Percentiles rank a stretch among this genome's conserved stretches.
phyloP scores from a whole-genome alignment of 257 asterid species.

The Capsicum rhomboideum region DNA sequence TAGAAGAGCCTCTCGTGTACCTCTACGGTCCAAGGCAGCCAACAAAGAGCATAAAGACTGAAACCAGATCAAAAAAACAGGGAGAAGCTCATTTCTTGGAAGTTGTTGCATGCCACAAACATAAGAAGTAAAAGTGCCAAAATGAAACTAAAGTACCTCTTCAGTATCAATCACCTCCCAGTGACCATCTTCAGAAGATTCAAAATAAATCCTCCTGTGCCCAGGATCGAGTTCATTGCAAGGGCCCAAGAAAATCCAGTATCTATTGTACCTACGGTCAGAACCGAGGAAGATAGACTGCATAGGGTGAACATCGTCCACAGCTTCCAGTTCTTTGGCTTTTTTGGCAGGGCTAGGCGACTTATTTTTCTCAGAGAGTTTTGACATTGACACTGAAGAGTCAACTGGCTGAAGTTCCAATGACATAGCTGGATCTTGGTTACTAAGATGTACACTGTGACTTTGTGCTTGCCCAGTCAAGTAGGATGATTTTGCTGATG shows the following conservation, averaged over 20 bases:
- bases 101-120: not conserved
- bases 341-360: conserved; percentile 24
- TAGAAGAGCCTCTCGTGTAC: conserved; percentile 84
- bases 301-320: conserved; percentile 68
- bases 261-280: conserved; percentile 96
- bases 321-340: conserved; percentile 32
- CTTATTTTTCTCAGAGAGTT: conserved; percentile 31
- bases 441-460: conserved; percentile 9
- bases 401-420: conserved; percentile 57
- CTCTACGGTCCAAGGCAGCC: conserved; percentile 67
- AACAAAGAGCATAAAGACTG: conserved; percentile 67
- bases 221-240: conserved; percentile 91
- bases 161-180: conserved; percentile 84
- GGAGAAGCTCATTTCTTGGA: conserved; percentile 10
- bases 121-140: not conserved
- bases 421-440: conserved; percentile 22
- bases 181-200: conserved; percentile 97
- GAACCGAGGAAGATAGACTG: conserved; percentile 94
- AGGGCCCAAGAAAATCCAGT: conserved; percentile 99
- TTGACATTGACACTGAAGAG: conserved; percentile 54
- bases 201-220: conserved; percentile 92
- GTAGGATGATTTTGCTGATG: conserved; percentile 33
- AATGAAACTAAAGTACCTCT: conserved; percentile 45
- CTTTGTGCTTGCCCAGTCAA: conserved; percentile 29
- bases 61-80: conserved; percentile 5